phyloP scores from a whole-genome alignment of 345 rosid species.

The Balakata baccata region DNA sequence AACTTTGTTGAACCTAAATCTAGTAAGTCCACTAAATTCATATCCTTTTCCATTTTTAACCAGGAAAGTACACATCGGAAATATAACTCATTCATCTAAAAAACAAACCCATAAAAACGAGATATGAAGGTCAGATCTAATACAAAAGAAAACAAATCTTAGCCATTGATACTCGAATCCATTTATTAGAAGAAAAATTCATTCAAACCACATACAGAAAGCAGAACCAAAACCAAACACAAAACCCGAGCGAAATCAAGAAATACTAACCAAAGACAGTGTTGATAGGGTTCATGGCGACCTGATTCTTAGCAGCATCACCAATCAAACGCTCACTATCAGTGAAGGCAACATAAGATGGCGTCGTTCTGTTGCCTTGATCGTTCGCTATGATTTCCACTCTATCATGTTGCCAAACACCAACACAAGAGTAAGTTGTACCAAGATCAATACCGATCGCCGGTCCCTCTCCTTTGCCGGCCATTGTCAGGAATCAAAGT shows the following conservation, averaged over 20 bases:
- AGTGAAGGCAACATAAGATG: slow-evolving; percentile 35
- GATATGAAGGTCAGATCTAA: background rate
- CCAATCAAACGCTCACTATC: slow-evolving; percentile 36
- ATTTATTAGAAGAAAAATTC: background rate
- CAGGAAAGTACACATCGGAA: background rate
- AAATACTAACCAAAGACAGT: slow-evolving; percentile 29
- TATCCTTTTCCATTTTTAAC: background rate
- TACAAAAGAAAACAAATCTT: background rate
- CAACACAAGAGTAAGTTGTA: slow-evolving; percentile 30
- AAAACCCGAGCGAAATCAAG: background rate
- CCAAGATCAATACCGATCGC: slow-evolving; percentile 36
- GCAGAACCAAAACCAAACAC: no score
- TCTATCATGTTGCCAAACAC: slow-evolving; percentile 36
- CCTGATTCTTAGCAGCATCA: slow-evolving; percentile 40
- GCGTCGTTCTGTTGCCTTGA: slow-evolving; percentile 36
- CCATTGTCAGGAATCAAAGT: background rate
- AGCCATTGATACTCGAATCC: background rate
- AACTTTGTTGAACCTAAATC: background rate
- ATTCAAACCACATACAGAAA: background rate
- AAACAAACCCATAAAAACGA: background rate
- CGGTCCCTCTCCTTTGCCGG: slow-evolving; percentile 29
- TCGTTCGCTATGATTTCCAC: slow-evolving; percentile 35
- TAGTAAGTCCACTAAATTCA: background rate
- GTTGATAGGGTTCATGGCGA: slow-evolving; percentile 36
- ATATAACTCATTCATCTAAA: background rate